Percentiles rank a stretch among this genome's conserved stretches.
Conservation (phyloP, 345 rosid genomes). For the Ceriops tagal region DNA sequence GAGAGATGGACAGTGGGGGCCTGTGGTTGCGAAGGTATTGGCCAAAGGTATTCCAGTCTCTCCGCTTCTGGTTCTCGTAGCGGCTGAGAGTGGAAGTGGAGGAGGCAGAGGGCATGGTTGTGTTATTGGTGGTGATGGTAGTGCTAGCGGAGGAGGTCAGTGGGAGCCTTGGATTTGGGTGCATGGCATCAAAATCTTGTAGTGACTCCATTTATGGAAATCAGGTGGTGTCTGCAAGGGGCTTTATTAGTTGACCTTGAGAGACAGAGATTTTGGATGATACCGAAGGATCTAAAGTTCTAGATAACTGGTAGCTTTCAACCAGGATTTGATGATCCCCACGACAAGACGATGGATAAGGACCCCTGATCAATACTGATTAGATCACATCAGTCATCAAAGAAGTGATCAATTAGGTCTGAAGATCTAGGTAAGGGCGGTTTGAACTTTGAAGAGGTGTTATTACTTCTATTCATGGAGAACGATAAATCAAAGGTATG, state of each 20-base stretch:
- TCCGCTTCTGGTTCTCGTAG: conserved; percentile 91
- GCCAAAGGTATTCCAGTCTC: conserved; percentile 97
- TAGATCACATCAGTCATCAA: too few relatives aligned
- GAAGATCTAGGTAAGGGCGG: too few relatives aligned
- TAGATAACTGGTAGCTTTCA: conserved; percentile 1
- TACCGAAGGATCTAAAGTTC: conserved; percentile 6
- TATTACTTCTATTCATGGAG: not conserved
- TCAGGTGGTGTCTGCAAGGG: not conserved
- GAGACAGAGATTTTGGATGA: too few relatives aligned
- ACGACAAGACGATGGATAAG: too few relatives aligned
- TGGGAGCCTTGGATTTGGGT: conserved; percentile 5
- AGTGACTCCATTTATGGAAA: conserved; percentile 44
- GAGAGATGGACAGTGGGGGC: conserved; percentile 76
- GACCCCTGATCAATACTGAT: too few relatives aligned
- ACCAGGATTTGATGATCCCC: conserved; percentile 18
- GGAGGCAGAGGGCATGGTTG: conserved; percentile 21
- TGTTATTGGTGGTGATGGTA: not conserved
- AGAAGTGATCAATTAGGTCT: too few relatives aligned
- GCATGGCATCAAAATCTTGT: conserved; percentile 39
- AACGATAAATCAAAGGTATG: conserved; percentile 25
- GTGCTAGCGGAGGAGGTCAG: conserved; percentile 9
- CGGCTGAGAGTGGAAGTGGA: conserved; percentile 63
- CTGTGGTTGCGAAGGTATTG: conserved; percentile 91
- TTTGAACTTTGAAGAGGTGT: too few relatives aligned
- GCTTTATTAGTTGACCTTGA: too few relatives aligned